Evolutionary conservation across 495 filamentous ascomycete species (phyloP).

Genomic region (Aspergillus sclerotioniger): DNA sequence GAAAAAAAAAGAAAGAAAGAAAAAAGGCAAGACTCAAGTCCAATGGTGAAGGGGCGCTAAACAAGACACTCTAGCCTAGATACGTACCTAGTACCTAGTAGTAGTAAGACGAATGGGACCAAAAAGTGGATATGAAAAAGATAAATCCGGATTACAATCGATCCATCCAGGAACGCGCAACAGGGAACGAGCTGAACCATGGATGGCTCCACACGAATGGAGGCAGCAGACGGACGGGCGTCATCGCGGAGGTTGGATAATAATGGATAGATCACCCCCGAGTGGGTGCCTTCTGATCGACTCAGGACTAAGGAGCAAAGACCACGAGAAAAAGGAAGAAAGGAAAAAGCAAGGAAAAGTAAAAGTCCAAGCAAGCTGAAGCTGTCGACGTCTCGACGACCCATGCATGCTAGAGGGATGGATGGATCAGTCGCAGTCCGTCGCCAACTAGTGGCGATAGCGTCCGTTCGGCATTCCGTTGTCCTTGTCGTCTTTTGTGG

Average conservation of each 20-base stretch:
- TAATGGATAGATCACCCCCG: background rate
- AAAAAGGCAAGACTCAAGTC: too few species aligned
- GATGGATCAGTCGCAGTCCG: background rate
- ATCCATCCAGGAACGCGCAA: conserved; percentile 6
- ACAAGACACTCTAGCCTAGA: too few species aligned
- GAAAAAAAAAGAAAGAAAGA: too few species aligned
- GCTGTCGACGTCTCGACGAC: too few species aligned
- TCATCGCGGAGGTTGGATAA: conserved; percentile 6
- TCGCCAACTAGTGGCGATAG: conserved; percentile 1
- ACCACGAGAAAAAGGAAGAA: conserved; percentile 1
- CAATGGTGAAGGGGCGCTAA: too few species aligned
- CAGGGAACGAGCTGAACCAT: conserved; percentile 3
- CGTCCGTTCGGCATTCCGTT: background rate
- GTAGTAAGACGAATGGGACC: background rate
- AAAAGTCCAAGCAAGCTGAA: background rate
- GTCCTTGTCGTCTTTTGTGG: too few species aligned
- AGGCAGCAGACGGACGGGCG: background rate
- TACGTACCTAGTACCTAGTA: background rate
- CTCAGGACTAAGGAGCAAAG: background rate
- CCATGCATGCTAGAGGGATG: background rate
- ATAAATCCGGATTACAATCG: conserved; percentile 3
- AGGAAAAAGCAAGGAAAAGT: background rate
- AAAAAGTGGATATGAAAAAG: background rate
- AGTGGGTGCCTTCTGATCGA: too few species aligned
- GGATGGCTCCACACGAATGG: background rate